phyloP scores from a whole-genome alignment of 164 flowering plant species.

The Magnolia officinalis region DNA sequence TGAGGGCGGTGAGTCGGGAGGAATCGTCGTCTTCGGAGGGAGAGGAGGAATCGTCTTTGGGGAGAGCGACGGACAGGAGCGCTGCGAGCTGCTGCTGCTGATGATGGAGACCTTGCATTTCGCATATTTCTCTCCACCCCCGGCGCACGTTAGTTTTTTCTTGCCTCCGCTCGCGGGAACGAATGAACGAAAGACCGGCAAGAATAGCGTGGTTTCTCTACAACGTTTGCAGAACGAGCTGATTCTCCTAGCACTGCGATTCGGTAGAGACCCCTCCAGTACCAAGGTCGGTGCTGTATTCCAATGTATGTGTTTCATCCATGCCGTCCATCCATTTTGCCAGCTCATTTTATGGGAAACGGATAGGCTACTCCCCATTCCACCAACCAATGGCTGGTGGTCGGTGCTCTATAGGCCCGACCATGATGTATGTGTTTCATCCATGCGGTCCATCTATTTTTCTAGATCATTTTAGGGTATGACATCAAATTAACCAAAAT shows the following conservation, averaged over 20 bases:
- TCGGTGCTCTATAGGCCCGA: too few species aligned
- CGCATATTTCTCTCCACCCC: not conserved
- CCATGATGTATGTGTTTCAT: too few species aligned
- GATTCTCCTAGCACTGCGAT: not conserved
- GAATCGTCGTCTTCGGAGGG: conserved; percentile 45
- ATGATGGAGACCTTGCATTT: conserved; percentile 86
- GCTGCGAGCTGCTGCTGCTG: conserved; percentile 86
- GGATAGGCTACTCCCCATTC: too few species aligned
- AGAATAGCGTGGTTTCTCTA: not conserved
- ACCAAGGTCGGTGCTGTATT: too few species aligned
- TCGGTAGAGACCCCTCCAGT: too few species aligned
- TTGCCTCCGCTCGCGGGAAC: not conserved
- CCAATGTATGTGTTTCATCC: too few species aligned
- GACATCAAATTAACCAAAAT: too few species aligned
- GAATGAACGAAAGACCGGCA: not conserved
- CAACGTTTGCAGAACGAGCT: not conserved
- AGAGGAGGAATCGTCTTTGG: conserved; percentile 45
- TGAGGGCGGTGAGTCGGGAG: conserved; percentile 61
- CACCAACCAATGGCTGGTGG: too few species aligned
- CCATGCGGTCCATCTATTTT: too few species aligned
- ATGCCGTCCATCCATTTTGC: too few species aligned
- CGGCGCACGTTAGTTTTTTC: not conserved
- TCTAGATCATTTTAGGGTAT: too few species aligned
- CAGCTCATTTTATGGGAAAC: too few species aligned
- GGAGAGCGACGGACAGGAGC: conserved; percentile 71